Conservation (phyloP, 2,329 filamentous ascomycete genomes). For the Fonsecaea multimorphosa region DNA sequence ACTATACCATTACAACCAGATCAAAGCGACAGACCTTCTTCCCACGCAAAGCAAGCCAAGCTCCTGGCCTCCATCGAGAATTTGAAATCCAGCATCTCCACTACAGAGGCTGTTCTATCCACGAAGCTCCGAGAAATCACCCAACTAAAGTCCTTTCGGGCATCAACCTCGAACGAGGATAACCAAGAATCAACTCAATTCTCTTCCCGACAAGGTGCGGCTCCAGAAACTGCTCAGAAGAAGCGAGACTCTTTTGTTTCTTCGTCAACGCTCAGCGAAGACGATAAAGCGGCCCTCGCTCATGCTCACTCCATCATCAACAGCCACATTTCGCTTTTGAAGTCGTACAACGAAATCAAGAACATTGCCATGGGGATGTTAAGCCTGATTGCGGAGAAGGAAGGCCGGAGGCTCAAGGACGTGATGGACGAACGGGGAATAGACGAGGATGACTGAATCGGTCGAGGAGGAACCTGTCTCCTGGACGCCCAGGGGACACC, state of each 20-base stretch:
- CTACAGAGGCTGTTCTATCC: constrained; percentile 19
- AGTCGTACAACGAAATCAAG: constrained; percentile 74
- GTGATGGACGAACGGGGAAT: constrained; percentile 30
- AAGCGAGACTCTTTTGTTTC: background rate
- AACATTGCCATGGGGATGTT: constrained; percentile 71
- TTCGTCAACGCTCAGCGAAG: constrained; percentile 35
- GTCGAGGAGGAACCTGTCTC: background rate
- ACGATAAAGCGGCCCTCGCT: constrained; percentile 10
- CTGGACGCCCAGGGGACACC: too few species aligned
- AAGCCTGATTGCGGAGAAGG: constrained; percentile 67
- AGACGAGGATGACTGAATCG: constrained; percentile 23
- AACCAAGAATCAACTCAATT: background rate
- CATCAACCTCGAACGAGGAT: background rate
- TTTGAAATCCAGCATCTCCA: constrained; percentile 19
- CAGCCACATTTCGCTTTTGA: constrained; percentile 68
- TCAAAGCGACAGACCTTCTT: background rate
- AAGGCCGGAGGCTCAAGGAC: constrained; percentile 34
- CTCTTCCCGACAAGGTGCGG: background rate
- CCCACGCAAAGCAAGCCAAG: background rate
- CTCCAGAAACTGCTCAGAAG: background rate
- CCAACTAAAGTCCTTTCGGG: constrained; percentile 7
- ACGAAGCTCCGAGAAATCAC: constrained; percentile 13
- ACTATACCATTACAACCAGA: background rate
- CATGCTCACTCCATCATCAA: constrained; percentile 62
- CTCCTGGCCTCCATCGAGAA: constrained; percentile 12